Evolutionary conservation across 2,329 filamentous ascomycete species (phyloP).

Genomic region (Penicillium hordei): DNA sequence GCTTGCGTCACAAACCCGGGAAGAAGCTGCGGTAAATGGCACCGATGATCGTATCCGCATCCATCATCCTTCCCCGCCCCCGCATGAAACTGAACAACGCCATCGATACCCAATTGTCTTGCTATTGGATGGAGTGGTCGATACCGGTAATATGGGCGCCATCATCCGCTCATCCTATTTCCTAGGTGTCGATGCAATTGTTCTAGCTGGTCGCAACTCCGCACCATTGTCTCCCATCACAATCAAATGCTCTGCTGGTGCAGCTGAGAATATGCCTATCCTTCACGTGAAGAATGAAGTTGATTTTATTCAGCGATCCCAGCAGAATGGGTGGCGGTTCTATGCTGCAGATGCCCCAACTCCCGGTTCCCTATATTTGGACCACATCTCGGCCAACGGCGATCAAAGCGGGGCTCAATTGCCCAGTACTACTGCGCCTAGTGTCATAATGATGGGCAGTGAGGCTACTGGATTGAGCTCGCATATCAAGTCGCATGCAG

Average conservation of each 20-base stretch:
- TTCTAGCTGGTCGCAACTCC: slow-evolving; percentile 70
- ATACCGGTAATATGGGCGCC: slow-evolving; percentile 86
- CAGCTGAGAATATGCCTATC: slow-evolving; percentile 75
- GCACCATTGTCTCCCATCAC: slow-evolving; percentile 74
- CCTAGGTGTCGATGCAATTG: slow-evolving; percentile 82
- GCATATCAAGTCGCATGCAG: slow-evolving; percentile 63
- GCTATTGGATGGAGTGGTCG: slow-evolving; percentile 56
- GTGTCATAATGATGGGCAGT: slow-evolving; percentile 77
- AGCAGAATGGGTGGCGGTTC: slow-evolving; percentile 73
- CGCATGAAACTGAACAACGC: slow-evolving; percentile 8
- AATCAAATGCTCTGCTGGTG: slow-evolving; percentile 85
- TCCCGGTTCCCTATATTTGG: slow-evolving; percentile 26
- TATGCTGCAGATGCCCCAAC: slow-evolving; percentile 67
- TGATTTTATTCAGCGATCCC: slow-evolving; percentile 68
- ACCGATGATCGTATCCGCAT: slow-evolving; percentile 52
- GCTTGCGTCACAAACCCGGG: slow-evolving; percentile 67
- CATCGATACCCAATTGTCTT: slow-evolving; percentile 43
- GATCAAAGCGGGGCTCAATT: slow-evolving; percentile 44
- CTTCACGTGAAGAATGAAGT: slow-evolving; percentile 67
- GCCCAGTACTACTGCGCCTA: slow-evolving; percentile 59
- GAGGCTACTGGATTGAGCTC: slow-evolving; percentile 74
- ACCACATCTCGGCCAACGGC: slow-evolving; percentile 12
- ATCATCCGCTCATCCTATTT: slow-evolving; percentile 88
- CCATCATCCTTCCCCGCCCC: slow-evolving; percentile 16
- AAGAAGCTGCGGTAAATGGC: slow-evolving; percentile 75